Base-by-base conservation (phyloP, 495 filamentous ascomycete species). In the Ascobolus immersus region DNA sequence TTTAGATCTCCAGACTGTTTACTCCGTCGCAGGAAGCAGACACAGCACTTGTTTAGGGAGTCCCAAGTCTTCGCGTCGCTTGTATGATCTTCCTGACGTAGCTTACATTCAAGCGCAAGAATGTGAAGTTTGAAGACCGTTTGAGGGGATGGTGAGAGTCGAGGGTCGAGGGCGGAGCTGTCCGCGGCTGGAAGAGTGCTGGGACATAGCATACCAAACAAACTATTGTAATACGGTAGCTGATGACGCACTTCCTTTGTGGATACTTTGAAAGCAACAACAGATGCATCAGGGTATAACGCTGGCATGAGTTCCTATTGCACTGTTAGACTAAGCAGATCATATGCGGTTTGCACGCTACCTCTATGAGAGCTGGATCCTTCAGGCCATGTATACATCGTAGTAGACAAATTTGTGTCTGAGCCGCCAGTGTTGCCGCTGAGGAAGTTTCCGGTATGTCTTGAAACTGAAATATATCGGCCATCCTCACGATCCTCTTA, bases 331-430 rank as follows among this genome's bases (percentile, higher is more conserved):
- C 5, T 27, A n/a, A 27, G 5, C 4, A 27, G 11, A 27, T 7
- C 25, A n/a, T 2, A 27, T 4, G 14, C 11, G 5, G 14, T 2
- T 27, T 27, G 25, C 25, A 4, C 4, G 11, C 4, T 36, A 42
- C 46, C 31, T 49, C 45, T 17, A 43, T 33, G n/a, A 40, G 13
- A 22, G 40, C 46, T 27, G 45, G 39, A 26, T 36, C 43, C 15
- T 43, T 49, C 35, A 50, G 17, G 35, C 47, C 47, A 28, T 27
- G 32, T 11, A 50, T 34, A 34, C 46, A 50, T 14, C 43, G 38
- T 15, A 50, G 26, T 29, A 50, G 36, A 14, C 39, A 42, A 14
- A 50, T 24, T 21, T 50, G 47, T 28, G 33, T 49, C 8, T 32
- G 33, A 25, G 45, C 42, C 29, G 44, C 43, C n/a, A 31, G 9